Evolutionary conservation across 2,329 filamentous ascomycete species (phyloP), one percentile per base, ranked within the genome.

Genomic region (Ceratocystis cubensis): DNA sequence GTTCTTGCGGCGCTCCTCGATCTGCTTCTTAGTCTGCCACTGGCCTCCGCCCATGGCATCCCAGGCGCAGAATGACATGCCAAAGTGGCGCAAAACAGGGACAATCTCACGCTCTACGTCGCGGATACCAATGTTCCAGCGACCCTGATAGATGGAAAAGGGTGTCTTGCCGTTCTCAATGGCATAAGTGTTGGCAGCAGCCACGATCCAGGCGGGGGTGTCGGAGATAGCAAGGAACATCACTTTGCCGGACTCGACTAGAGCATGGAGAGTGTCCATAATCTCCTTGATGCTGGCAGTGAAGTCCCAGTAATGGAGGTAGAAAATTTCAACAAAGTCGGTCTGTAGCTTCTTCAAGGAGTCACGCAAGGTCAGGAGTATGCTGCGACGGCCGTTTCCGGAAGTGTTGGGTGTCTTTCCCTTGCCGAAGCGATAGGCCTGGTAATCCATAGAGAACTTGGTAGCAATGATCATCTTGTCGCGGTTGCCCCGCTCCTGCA

Each of bases 31-130:
- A 17, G 76, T 75, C 72, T 81, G 78, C 73, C 82, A 80, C 65
- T 76, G 75, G 50, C 82, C 82, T 75, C 74, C 78, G 20, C 82
- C 82, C 5, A 85, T 74, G 0, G 80, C 81, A 63, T 82, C 84
- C 83, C 83, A 88, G 0, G 85, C 84, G 0, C 78, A 75, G 3
- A 86, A 69, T 25, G 76, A 85, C 84, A 79, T 78, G 66, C 76
- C 76, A 41, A 75, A 75, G 28, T 73, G 71, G 17, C 74, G 73
- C 5, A 72, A 72, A 76, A 79, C 78, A 2, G 78, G 78, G 10
- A 80, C 70, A 57, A 78, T 76, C 3, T 78, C 76, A 20, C 76
- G 74, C 69, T 78, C 76, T 30, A 77, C 70, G 67, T 77, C 75
- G 10, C 75, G 73, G 25, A 65, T 22, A 61, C 72, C 69, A 5